Conservation (phyloP, 2,329 filamentous ascomycete genomes). For the Catunica adiposa region DNA sequence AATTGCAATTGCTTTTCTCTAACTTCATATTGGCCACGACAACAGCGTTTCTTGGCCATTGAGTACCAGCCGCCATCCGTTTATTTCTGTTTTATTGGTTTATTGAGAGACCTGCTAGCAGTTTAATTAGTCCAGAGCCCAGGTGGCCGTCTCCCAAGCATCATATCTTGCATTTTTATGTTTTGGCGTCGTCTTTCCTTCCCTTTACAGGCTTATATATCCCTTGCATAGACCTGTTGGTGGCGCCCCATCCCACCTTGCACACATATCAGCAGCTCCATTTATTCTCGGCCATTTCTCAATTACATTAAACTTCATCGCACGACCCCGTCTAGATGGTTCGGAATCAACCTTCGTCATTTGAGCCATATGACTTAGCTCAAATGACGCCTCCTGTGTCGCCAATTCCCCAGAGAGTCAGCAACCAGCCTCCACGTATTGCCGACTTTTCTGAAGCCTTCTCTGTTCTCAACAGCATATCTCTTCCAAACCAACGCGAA, state of each 20-base stretch:
- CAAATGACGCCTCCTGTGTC: constrained; percentile 14
- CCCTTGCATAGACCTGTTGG: not conserved
- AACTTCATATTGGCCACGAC: not conserved
- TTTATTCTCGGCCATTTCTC: not conserved
- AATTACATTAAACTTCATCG: not conserved
- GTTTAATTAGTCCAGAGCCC: too few species aligned
- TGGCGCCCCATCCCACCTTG: not conserved
- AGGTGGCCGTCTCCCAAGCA: not conserved
- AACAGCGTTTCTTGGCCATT: not conserved
- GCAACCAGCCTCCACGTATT: constrained; percentile 1
- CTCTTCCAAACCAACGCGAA: not conserved
- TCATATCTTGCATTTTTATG: not conserved
- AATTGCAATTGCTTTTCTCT: not conserved
- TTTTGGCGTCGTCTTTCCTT: not conserved
- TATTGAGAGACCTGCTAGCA: too few species aligned
- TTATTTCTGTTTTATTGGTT: too few species aligned
- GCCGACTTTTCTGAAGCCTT: constrained; percentile 11
- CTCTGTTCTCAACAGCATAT: not conserved
- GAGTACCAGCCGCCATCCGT: too few species aligned
- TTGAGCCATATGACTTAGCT: constrained; percentile 6
- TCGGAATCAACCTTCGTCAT: not conserved
- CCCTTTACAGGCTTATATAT: not conserved
- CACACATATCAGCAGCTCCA: not conserved
- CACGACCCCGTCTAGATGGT: not conserved
- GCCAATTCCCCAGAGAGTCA: constrained; percentile 8